Base-by-base conservation (phyloP, 306 rosid species). In the Nissolia schottii region DNA sequence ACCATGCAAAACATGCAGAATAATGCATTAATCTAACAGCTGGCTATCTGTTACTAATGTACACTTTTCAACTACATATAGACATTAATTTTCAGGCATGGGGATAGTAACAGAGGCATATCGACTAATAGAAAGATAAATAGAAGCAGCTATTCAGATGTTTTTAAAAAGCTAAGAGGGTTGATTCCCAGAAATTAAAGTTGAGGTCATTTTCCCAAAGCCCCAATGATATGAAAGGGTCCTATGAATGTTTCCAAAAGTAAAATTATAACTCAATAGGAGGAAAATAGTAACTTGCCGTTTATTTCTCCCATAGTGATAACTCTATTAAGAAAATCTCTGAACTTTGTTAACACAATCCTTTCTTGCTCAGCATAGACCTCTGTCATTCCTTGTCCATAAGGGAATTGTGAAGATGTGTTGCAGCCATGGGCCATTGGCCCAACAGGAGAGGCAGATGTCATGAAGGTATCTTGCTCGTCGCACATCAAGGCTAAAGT, bases 401-500 rank as follows among this genome's bases (percentile, higher is more conserved):
- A 54, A 51, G 91, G 88, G 82, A 85, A 76, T 64, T 84, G 92
- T 18, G 87, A 84, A 79, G 97, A 84, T 38, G 86, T 75, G 74
- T 85, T 82, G 75, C 88, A 79, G 63, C 83, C 87, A 61, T 81
- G 89, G 20, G 86, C 76, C 73, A 71, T 80, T 68, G 82, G 55
- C 64, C 89, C 82, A 73, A 74, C 75, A 35, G 97, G 90, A 38
- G 96, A 85, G 73, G 93, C 71, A 18, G 96, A 69, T 78, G 90
- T 74, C 96, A 89, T 82, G 85, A 92, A 92, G 85, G 96, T 85
- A 79, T 95, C 97, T 85, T 82, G 88, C 87, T 95, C 99, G 22
- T 95, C 93, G 29, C 99, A 95, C 99, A 95, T 92, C 92, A 95
- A 88, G 31, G 97, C 96, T 84, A 95, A 83, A 49, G 99, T 95